Evolutionary conservation across 805 yeast species (phyloP).

Genomic region (Yueomyces sinensis): DNA sequence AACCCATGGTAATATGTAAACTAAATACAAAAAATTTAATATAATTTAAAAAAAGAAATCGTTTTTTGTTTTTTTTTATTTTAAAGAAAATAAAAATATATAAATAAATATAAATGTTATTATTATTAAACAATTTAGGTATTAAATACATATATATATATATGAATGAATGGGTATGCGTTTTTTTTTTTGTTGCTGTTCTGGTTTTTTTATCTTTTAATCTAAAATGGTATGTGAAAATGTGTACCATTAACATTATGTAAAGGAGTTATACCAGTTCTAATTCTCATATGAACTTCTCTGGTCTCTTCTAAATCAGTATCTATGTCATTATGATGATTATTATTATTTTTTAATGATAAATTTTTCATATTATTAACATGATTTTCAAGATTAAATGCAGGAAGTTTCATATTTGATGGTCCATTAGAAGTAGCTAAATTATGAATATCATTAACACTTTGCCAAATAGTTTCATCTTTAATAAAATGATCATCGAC

Average conservation of each 20-base stretch:
- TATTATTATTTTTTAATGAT: not conserved
- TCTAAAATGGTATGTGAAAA: slow-evolving; percentile 16
- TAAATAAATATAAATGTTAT: not conserved
- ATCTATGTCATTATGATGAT: not conserved
- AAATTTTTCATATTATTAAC: not conserved
- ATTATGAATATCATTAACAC: slow-evolving; percentile 22
- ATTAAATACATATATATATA: too few relatives aligned
- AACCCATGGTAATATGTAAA: slow-evolving; percentile 63
- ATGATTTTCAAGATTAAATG: slow-evolving; percentile 1
- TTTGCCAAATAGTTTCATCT: slow-evolving; percentile 17
- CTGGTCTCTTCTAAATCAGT: slow-evolving; percentile 8
- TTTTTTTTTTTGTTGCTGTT: not conserved
- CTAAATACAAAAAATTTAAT: too few relatives aligned
- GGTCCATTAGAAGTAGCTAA: slow-evolving; percentile 2
- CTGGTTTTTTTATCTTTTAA: too few relatives aligned
- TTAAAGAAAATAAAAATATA: slow-evolving; percentile 1
- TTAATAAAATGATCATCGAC: not conserved
- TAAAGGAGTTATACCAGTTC: slow-evolving; percentile 28
- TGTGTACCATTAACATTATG: slow-evolving; percentile 29
- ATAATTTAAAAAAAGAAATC: not conserved
- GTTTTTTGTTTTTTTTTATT: not conserved
- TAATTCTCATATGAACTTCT: slow-evolving; percentile 30
- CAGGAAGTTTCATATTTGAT: not conserved
- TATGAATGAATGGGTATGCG: not conserved
- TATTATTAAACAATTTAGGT: not conserved